These are phyloP conservation scores for Periconia macrospinosa DNA, from an alignment of 2,329 filamentous ascomycete genomes.

Conservation along the genomic window DNA sequence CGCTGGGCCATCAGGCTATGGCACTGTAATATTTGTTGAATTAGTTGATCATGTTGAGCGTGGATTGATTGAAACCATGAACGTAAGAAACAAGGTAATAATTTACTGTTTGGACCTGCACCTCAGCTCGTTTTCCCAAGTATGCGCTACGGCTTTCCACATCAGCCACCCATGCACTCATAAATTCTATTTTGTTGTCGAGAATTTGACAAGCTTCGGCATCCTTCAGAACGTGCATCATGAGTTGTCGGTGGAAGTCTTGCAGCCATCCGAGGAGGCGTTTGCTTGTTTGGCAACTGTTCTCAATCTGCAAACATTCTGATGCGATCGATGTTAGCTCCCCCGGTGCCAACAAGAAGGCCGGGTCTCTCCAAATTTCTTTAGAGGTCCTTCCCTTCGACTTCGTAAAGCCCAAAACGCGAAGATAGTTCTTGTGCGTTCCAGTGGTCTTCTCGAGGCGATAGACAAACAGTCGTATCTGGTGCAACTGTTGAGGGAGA, in stretches of 20 bases:
- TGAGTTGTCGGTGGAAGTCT: neutral
- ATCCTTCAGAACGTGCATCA: neutral
- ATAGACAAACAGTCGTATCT: neutral
- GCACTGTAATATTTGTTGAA: conserved; percentile 4
- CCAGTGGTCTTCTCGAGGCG: neutral
- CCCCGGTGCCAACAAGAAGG: conserved; percentile 1
- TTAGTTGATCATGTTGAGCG: neutral
- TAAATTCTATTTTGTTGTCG: too few relatives aligned
- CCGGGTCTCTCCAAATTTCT: conserved; percentile 2
- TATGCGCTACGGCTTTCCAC: conserved; percentile 1
- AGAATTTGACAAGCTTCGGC: neutral
- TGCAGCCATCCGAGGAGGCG: neutral
- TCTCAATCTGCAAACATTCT: conserved; percentile 2
- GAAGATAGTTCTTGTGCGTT: conserved; percentile 3
- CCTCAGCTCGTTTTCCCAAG: conserved; percentile 3
- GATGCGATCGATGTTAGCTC: conserved; percentile 7
- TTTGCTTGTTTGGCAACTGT: neutral
- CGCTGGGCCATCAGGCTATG: conserved; percentile 7
- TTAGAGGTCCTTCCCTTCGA: neutral
- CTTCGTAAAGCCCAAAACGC: neutral
- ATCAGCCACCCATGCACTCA: neutral
- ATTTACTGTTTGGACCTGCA: conserved; percentile 8
- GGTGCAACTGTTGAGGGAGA: neutral
- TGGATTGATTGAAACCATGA: too few relatives aligned
- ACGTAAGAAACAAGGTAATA: neutral